phyloP scores from a whole-genome alignment of 306 rosid species.

The Morella rubra region DNA sequence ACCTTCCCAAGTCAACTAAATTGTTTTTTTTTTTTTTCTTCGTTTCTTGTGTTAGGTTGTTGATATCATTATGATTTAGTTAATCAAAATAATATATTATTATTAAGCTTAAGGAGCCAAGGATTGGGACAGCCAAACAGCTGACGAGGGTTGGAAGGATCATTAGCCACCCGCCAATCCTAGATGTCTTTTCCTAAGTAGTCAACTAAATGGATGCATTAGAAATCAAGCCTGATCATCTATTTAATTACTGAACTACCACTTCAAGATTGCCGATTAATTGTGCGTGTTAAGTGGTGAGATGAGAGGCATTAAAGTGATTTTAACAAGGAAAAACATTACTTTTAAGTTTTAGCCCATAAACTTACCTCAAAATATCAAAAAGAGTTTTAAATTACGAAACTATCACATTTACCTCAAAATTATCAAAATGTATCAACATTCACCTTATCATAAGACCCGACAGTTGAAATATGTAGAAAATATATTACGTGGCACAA shows the following conservation, averaged over 20 bases:
- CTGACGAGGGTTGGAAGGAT: not conserved
- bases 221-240: not conserved
- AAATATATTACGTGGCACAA: too few species aligned
- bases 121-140: conserved; percentile 1
- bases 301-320: not conserved
- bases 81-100: not conserved
- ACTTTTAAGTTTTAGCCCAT: too few species aligned
- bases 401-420: too few species aligned
- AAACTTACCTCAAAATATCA: too few species aligned
- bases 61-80: not conserved
- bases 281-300: not conserved
- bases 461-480: too few species aligned
- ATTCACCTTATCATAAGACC: too few species aligned
- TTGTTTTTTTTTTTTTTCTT: not conserved
- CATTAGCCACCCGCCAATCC: not conserved
- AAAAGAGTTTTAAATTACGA: too few species aligned
- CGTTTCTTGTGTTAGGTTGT: conserved; percentile 20
- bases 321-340: too few species aligned
- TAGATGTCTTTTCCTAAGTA: too few species aligned
- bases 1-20: not conserved
- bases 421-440: too few species aligned
- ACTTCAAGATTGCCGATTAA: not conserved
- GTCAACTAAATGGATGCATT: too few species aligned
- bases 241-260: not conserved
- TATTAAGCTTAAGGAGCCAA: not conserved